phyloP scores from a whole-genome alignment of 257 asterid genomes.

The Schizonepeta tenuifolia region DNA sequence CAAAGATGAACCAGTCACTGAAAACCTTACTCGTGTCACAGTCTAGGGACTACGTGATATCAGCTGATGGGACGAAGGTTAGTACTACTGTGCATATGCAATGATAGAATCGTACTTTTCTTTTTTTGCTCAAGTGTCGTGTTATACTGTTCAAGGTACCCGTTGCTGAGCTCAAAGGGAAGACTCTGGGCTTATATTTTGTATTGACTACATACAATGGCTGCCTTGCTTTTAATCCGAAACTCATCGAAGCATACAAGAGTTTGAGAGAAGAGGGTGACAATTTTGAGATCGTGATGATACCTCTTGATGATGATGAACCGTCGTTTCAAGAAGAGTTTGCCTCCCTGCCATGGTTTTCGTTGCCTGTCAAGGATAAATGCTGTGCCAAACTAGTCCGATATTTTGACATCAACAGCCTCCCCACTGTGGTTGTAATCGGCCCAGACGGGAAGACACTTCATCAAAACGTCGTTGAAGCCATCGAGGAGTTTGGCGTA shows the following conservation, averaged over 20 bases:
- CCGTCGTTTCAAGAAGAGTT: conserved; percentile 50
- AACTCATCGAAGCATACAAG: conserved; percentile 53
- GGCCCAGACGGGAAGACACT: conserved; percentile 93
- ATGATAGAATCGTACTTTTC: not conserved
- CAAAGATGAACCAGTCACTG: conserved; percentile 72
- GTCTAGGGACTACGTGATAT: conserved; percentile 67
- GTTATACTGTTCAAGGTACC: conserved; percentile 53
- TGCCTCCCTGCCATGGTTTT: conserved; percentile 65
- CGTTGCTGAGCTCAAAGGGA: conserved; percentile 77
- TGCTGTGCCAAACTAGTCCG: conserved; percentile 53
- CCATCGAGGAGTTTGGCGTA: conserved; percentile 73
- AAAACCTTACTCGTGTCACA: conserved; percentile 55
- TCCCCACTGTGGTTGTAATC: conserved; percentile 71
- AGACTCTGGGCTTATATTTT: conserved; percentile 72
- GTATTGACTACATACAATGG: conserved; percentile 40
- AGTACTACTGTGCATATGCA: not conserved
- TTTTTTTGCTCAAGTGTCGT: not conserved
- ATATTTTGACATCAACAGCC: conserved; percentile 62
- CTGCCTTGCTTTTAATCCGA: conserved; percentile 51
- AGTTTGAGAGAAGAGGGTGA: conserved; percentile 56
- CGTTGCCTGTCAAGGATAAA: conserved; percentile 74
- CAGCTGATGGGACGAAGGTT: conserved; percentile 78
- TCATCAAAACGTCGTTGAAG: conserved; percentile 68
- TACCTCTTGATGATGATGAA: conserved; percentile 79
- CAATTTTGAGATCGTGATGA: conserved; percentile 77